Percentiles rank a stretch among this genome's conserved stretches.
Evolutionary conservation across 345 rosid genomes (phyloP).

Genomic region (Erysimum cheiranthoides): DNA sequence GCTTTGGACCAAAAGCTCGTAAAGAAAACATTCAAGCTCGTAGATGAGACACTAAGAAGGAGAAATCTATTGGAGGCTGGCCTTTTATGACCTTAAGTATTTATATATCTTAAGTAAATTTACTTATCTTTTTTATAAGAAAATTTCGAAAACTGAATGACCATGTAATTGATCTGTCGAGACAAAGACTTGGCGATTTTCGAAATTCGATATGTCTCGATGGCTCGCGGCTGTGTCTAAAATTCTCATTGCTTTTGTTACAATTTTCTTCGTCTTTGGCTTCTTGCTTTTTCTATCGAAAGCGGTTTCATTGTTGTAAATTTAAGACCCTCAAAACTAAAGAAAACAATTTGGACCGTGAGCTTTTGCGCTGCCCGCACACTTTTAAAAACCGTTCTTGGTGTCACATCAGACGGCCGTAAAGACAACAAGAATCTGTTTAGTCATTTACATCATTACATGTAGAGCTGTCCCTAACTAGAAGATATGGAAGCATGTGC

Average conservation of each 20-base stretch:
- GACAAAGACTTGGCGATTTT: constrained; percentile 11
- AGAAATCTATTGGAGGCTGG: constrained; percentile 97
- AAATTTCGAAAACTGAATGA: not conserved
- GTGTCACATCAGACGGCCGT: too few species aligned
- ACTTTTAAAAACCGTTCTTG: too few species aligned
- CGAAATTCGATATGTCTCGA: not conserved
- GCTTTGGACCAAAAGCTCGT: constrained; percentile 98
- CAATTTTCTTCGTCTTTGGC: not conserved
- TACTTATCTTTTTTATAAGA: not conserved
- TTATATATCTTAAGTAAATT: constrained; percentile 34
- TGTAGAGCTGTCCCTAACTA: too few species aligned
- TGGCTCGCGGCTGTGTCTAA: constrained; percentile 1
- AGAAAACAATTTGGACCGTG: too few species aligned
- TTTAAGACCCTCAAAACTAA: too few species aligned
- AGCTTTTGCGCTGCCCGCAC: too few species aligned
- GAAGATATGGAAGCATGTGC: too few species aligned
- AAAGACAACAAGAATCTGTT: too few species aligned
- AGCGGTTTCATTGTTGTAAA: not conserved
- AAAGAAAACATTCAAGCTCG: constrained; percentile 98
- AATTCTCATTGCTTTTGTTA: not conserved
- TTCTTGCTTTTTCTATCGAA: not conserved
- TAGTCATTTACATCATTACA: too few species aligned
- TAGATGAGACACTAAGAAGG: constrained; percentile 89
- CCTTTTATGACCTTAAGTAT: constrained; percentile 58
- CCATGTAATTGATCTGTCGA: constrained; percentile 4